Conservation (phyloP, 768 basidiomycete species). For the Phaeotremella fagi region DNA sequence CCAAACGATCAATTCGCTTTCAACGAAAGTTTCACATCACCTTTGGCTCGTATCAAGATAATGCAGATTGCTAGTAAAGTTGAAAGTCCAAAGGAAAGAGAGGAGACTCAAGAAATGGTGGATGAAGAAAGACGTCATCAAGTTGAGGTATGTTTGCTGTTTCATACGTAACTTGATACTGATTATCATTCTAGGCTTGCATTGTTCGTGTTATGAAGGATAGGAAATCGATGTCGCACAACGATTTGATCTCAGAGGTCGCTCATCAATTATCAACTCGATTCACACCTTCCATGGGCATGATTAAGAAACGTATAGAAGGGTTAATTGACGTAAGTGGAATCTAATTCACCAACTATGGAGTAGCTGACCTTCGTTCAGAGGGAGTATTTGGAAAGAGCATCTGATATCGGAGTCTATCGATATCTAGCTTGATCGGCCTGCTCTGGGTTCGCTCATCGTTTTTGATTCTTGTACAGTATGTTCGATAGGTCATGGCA, state of each 20-base stretch:
- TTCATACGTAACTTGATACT: neutral
- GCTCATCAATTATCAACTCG: slow-evolving; percentile 76
- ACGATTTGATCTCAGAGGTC: slow-evolving; percentile 83
- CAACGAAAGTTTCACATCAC: slow-evolving; percentile 73
- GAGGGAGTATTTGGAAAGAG: slow-evolving; percentile 89
- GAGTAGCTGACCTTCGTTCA: slow-evolving; percentile 43
- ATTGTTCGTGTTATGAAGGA: slow-evolving; percentile 98
- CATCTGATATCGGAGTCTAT: slow-evolving; percentile 38
- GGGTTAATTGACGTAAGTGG: slow-evolving; percentile 77
- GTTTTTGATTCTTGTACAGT: neutral
- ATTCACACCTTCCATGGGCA: slow-evolving; percentile 77
- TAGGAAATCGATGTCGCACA: slow-evolving; percentile 80
- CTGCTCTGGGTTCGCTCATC: neutral
- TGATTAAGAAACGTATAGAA: slow-evolving; percentile 92
- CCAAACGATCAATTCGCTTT: slow-evolving; percentile 79
- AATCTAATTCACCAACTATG: neutral
- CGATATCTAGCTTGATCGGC: slow-evolving; percentile 31
- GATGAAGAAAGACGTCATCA: slow-evolving; percentile 88
- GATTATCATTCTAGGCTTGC: slow-evolving; percentile 63
- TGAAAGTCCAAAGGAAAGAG: slow-evolving; percentile 78
- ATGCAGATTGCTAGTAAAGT: slow-evolving; percentile 80
- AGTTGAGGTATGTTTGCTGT: slow-evolving; percentile 63
- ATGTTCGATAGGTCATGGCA: too few relatives aligned
- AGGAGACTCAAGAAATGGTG: slow-evolving; percentile 81
- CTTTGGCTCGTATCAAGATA: slow-evolving; percentile 87